These are phyloP conservation scores for Dendrobium catenatum DNA, from an alignment of 106 monocot species.

Conservation along the genomic window DNA sequence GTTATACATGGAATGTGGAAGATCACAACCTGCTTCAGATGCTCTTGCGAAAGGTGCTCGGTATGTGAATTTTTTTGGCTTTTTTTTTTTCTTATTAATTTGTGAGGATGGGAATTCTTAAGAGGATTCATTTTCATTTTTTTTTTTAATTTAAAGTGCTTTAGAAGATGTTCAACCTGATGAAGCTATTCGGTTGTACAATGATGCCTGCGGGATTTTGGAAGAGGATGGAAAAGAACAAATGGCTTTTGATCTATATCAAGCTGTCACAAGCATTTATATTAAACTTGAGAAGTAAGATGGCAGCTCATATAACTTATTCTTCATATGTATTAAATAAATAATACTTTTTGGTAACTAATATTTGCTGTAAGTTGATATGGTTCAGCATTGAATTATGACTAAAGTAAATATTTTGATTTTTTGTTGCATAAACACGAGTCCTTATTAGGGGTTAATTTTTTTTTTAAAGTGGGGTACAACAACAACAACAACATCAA, in stretches of 20 bases:
- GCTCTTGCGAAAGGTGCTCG: slow-evolving; percentile 90
- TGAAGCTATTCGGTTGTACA: slow-evolving; percentile 72
- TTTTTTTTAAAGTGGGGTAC: too few relatives aligned
- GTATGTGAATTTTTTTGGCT: slow-evolving; percentile 19
- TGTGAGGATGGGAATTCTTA: background rate
- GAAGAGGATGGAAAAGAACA: slow-evolving; percentile 97
- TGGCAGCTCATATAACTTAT: background rate
- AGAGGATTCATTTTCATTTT: background rate
- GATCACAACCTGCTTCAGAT: slow-evolving; percentile 97
- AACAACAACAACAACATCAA: too few relatives aligned
- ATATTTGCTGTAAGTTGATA: too few relatives aligned
- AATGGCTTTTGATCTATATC: slow-evolving; percentile 95
- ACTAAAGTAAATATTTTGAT: too few relatives aligned
- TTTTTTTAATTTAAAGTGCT: slow-evolving; percentile 30
- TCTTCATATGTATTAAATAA: background rate
- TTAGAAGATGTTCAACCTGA: slow-evolving; percentile 78
- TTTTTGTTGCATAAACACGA: too few relatives aligned
- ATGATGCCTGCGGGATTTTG: slow-evolving; percentile 66
- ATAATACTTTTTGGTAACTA: too few relatives aligned
- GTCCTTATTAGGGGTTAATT: too few relatives aligned
- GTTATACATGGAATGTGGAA: slow-evolving; percentile 87
- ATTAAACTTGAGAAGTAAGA: slow-evolving; percentile 83
- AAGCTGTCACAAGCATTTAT: slow-evolving; percentile 58
- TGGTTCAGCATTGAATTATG: too few relatives aligned
- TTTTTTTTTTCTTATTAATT: background rate